Percentiles rank a stretch among this genome's conserved stretches.
phyloP scores from a whole-genome alignment of 208 protist genomes.

The Wallacemonas rigidus region DNA sequence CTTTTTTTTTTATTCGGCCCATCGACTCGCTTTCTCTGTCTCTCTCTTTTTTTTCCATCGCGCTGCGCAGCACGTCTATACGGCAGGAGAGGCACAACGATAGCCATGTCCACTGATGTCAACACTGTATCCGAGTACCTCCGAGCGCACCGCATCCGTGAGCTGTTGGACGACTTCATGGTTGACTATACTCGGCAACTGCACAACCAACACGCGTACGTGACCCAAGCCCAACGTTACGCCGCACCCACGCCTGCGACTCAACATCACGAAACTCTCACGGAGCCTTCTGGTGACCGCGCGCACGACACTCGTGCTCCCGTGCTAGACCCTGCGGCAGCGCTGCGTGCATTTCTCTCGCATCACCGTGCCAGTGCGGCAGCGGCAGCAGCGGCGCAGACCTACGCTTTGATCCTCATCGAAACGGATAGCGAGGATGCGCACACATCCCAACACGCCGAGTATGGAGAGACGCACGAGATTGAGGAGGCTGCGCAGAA shows the following conservation, averaged over 20 bases:
- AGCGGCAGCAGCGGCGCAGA: neutral
- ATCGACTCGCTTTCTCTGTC: too few relatives aligned
- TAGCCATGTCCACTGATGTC: neutral
- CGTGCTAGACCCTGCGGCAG: slow-evolving; percentile 5
- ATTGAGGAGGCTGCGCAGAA: neutral
- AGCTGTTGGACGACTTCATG: slow-evolving; percentile 1
- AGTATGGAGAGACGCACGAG: neutral
- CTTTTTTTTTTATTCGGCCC: too few relatives aligned
- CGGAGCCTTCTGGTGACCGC: neutral
- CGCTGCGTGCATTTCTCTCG: slow-evolving; percentile 6
- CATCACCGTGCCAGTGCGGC: neutral
- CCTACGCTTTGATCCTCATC: slow-evolving; percentile 11
- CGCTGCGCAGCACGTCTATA: too few relatives aligned
- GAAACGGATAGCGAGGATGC: slow-evolving; percentile 6
- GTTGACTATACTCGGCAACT: slow-evolving; percentile 6
- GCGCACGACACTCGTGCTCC: too few relatives aligned
- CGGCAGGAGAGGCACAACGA: neutral
- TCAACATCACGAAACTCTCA: neutral
- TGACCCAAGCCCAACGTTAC: slow-evolving; percentile 9
- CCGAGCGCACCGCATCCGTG: neutral
- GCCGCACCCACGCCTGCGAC: neutral
- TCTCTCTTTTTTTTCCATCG: too few relatives aligned
- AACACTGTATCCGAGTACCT: slow-evolving; percentile 5
- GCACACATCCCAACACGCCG: too few relatives aligned
- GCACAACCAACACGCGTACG: neutral